Evolutionary conservation across 2,329 filamentous ascomycete species (phyloP).

Genomic region (Aaosphaeria arxii): DNA sequence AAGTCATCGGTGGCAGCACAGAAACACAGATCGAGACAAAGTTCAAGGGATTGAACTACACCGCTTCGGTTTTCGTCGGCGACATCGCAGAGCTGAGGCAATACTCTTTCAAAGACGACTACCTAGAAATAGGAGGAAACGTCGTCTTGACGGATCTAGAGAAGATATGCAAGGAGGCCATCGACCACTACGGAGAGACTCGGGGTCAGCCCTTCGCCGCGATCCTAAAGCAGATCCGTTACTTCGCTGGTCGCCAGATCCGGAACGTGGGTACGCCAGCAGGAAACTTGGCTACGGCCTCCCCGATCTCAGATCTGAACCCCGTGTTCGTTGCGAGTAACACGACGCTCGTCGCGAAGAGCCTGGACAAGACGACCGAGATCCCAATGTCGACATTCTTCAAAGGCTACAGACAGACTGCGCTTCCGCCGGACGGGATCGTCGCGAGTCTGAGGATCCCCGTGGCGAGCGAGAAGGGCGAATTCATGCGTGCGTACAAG

Average conservation of each 20-base stretch:
- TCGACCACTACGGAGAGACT: conserved; percentile 70
- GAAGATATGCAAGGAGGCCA: conserved; percentile 73
- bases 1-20: conserved; percentile 92
- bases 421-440: conserved; percentile 75
- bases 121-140: conserved; percentile 91
- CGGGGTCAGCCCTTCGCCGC: conserved; percentile 81
- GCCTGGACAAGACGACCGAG: conserved; percentile 67
- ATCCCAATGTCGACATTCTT: conserved; percentile 95
- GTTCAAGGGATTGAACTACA: conserved; percentile 92
- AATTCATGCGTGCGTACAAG: conserved; percentile 89
- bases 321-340: conserved; percentile 89
- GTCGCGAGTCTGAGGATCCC: conserved; percentile 88
- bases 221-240: conserved; percentile 89
- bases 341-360: conserved; percentile 77
- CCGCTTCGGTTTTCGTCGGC: conserved; percentile 84
- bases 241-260: conserved; percentile 93
- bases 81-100: conserved; percentile 88
- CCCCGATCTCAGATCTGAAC: conserved; percentile 94
- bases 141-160: conserved; percentile 90
- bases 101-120: conserved; percentile 73
- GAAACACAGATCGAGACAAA: conserved; percentile 99
- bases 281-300: conserved; percentile 90
- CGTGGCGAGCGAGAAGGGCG: conserved; percentile 67
- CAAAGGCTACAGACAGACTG: conserved; percentile 83
- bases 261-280: conserved; percentile 96